Base-by-base conservation (phyloP, 1,139 yeast genomes). In the Scheffersomyces illinoinensis region DNA sequence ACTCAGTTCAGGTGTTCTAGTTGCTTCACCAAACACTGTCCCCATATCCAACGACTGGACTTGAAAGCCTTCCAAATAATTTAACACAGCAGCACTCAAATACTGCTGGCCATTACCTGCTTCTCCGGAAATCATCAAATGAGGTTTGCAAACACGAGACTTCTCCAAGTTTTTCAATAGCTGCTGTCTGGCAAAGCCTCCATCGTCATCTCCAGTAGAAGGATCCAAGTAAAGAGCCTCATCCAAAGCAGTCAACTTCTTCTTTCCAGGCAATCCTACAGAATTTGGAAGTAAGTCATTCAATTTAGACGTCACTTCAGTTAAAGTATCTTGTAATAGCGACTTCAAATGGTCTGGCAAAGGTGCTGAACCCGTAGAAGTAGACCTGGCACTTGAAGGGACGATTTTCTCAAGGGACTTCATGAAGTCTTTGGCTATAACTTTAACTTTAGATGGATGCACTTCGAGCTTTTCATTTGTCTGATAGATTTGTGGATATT, bases 21-120 rank as follows among this genome's bases (percentile, higher is more conserved):
- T 85, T 5, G 96, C 82, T 68, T 93, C 98, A 17, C 95, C 88
- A 65, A 89, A 86, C 60, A 95, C 73, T 21, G 89, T 83, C 1
- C 93, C 92, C 61, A 95, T 78, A 71, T 95, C 99, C 54, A 96
- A 78, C 0, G 90, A 85, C 69, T 95, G 98, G 10, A 93, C 88
- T 69, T 93, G 96, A 67, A 89, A 93, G 0, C 97, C 97, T 75
- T 95, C 99, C 60, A 96, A 77, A 66, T 87, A 84, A 67, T 93
- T 91, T 59, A 95, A 76, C 18, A 93, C 79, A 0, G 98, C 98
- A 1, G 95, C 83, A 10, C 95, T 90, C 18, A 96, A 71, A 71
- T 95, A 93, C 65, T 88, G 91, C 66, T 93, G 97, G 1, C 99
- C 99, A 74, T 85, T 85, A 0, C 98, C 98, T n/a, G 81, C 76